phyloP scores from a whole-genome alignment of 2,329 filamentous ascomycete genomes.

The Orbilia javanica region DNA sequence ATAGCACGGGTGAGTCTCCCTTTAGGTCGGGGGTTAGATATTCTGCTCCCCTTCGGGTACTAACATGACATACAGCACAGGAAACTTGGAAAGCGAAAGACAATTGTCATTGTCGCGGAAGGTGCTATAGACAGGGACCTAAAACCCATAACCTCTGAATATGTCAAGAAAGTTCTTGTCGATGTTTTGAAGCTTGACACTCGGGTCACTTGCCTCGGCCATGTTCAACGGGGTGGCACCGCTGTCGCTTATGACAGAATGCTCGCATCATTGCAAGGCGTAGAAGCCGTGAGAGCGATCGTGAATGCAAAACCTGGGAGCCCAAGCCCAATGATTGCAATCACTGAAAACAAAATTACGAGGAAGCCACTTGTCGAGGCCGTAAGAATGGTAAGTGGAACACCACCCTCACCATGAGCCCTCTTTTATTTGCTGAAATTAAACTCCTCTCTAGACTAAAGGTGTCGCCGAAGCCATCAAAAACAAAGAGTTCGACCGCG shows the following conservation, averaged over 20 bases:
- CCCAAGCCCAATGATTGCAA: slow-evolving; percentile 92
- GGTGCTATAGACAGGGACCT: slow-evolving; percentile 88
- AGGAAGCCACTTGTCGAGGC: slow-evolving; percentile 90
- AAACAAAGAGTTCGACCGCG: slow-evolving; percentile 84
- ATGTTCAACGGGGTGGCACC: slow-evolving; percentile 94
- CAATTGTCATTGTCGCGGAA: slow-evolving; percentile 97
- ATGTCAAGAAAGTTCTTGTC: slow-evolving; percentile 90
- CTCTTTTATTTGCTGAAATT: background rate
- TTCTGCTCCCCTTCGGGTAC: slow-evolving; percentile 61
- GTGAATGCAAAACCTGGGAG: slow-evolving; percentile 89
- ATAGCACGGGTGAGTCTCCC: slow-evolving; percentile 74
- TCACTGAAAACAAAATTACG: slow-evolving; percentile 97
- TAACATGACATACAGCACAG: slow-evolving; percentile 75
- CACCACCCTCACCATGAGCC: background rate
- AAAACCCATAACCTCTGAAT: slow-evolving; percentile 82
- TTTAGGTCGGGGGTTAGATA: background rate
- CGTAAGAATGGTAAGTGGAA: slow-evolving; percentile 69
- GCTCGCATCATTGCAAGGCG: slow-evolving; percentile 90
- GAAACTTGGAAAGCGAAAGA: slow-evolving; percentile 90
- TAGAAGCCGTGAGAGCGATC: slow-evolving; percentile 92
- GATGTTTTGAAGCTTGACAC: slow-evolving; percentile 85
- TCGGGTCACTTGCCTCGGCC: slow-evolving; percentile 91
- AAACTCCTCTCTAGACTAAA: slow-evolving; percentile 74
- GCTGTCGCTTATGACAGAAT: slow-evolving; percentile 95
- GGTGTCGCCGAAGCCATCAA: slow-evolving; percentile 85